Conservation (phyloP, 192 early-diverging fungal species). For the Backusella westeae region DNA sequence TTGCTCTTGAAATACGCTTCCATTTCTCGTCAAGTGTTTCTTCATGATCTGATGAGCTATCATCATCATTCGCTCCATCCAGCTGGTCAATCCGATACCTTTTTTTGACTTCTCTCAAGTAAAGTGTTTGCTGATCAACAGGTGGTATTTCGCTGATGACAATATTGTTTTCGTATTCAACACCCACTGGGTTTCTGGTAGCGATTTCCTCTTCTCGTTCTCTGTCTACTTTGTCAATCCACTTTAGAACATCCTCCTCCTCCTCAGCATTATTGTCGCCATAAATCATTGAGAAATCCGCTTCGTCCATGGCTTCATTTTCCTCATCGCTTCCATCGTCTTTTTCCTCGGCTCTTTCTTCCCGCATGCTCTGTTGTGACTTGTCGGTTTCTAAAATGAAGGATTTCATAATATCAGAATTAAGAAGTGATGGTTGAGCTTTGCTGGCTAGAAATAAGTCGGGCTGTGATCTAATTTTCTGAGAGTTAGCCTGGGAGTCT, state of each 20-base stretch:
- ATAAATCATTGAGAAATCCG: neutral
- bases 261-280: neutral
- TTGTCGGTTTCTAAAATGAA: neutral
- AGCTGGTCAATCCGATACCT: conserved; percentile 14
- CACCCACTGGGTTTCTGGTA: neutral
- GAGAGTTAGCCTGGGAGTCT: neutral
- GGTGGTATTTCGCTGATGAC: conserved; percentile 16
- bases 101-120: neutral
- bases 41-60: neutral
- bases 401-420: neutral
- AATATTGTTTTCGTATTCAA: conserved; percentile 7
- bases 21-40: neutral
- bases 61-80: conserved; percentile 18
- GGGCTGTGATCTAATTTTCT: neutral
- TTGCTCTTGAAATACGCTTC: neutral
- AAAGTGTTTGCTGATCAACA: neutral
- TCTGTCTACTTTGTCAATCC: conserved; percentile 10
- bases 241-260: conserved; percentile 15
- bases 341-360: neutral
- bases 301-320: neutral
- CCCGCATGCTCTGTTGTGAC: too few species aligned
- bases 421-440: neutral
- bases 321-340: neutral
- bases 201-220: neutral
- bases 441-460: neutral